Conservation (phyloP, 2,329 filamentous ascomycete genomes). For the Lachnellula subtilissima region DNA sequence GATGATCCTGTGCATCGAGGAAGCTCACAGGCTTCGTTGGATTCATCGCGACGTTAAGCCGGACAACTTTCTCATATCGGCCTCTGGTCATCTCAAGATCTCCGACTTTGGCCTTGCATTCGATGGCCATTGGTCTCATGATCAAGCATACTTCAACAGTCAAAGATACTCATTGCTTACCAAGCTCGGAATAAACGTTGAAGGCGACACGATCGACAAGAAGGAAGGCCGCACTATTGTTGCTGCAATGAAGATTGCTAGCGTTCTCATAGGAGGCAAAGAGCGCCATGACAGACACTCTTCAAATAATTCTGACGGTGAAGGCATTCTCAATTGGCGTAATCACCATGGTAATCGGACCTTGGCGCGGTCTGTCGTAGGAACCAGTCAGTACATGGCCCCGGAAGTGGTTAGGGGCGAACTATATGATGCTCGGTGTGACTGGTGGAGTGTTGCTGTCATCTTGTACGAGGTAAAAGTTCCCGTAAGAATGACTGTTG, state of each 20-base stretch:
- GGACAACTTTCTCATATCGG: slow-evolving; percentile 90
- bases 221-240: slow-evolving; percentile 44
- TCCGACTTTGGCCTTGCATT: slow-evolving; percentile 96
- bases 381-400: slow-evolving; percentile 97
- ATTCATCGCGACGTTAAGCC: slow-evolving; percentile 97
- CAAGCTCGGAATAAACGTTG: slow-evolving; percentile 68
- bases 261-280: slow-evolving; percentile 36
- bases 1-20: slow-evolving; percentile 79
- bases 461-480: slow-evolving; percentile 72
- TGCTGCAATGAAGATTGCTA: slow-evolving; percentile 36
- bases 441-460: slow-evolving; percentile 95
- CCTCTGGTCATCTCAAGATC: slow-evolving; percentile 87
- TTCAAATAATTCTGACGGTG: slow-evolving; percentile 27
- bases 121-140: slow-evolving; percentile 91
- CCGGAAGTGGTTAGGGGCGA: slow-evolving; percentile 84
- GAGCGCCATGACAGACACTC: slow-evolving; percentile 37
- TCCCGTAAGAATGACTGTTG: background rate
- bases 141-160: slow-evolving; percentile 78
- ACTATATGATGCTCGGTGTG: slow-evolving; percentile 84
- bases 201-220: slow-evolving; percentile 69
- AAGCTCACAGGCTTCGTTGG: slow-evolving; percentile 61
- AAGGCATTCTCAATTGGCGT: slow-evolving; percentile 63
- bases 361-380: slow-evolving; percentile 80
- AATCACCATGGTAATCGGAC: slow-evolving; percentile 64
- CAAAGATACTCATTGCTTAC: slow-evolving; percentile 74